phyloP scores from a whole-genome alignment of 441 rosid species.

The Jatropha podagrica region DNA sequence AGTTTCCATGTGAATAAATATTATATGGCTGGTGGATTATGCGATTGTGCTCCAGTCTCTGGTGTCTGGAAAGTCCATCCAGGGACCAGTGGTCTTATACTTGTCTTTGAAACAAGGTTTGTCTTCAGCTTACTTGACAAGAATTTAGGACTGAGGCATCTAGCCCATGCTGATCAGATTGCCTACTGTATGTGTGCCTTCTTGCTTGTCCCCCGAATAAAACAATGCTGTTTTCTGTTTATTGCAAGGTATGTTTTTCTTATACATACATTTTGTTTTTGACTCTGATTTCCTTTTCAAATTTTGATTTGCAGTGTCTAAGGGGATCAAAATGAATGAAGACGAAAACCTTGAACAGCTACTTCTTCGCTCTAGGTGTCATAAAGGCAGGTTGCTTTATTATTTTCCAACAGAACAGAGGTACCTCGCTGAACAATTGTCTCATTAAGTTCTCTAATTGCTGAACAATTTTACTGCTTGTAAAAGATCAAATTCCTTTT shows the following conservation, averaged over 20 bases:
- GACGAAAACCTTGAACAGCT: slow-evolving; percentile 66
- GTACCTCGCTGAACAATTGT: slow-evolving; percentile 28
- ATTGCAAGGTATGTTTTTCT: background rate
- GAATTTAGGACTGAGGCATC: background rate
- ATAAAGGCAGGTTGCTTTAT: slow-evolving; percentile 90
- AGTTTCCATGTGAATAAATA: background rate
- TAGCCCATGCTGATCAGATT: slow-evolving; percentile 1
- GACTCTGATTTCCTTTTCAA: slow-evolving; percentile 9
- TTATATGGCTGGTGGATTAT: slow-evolving; percentile 1
- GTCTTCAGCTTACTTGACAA: slow-evolving; percentile 1
- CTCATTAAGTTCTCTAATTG: slow-evolving; percentile 10
- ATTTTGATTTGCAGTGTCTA: slow-evolving; percentile 49
- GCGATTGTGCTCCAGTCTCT: background rate
- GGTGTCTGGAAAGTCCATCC: background rate
- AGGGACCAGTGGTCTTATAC: background rate
- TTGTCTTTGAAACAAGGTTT: background rate
- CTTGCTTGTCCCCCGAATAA: background rate
- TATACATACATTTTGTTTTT: background rate
- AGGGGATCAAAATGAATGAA: slow-evolving; percentile 43
- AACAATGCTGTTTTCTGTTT: background rate
- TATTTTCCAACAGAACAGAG: slow-evolving; percentile 73
- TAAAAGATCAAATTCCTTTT: slow-evolving; percentile 3
- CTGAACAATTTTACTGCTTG: background rate
- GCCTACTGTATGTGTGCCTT: slow-evolving; percentile 4
- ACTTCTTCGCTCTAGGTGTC: slow-evolving; percentile 74